Percentiles rank a stretch among this genome's conserved stretches.
Evolutionary conservation across 2,329 filamentous ascomycete species (phyloP).

Genomic region (Colletotrichum sp.): DNA sequence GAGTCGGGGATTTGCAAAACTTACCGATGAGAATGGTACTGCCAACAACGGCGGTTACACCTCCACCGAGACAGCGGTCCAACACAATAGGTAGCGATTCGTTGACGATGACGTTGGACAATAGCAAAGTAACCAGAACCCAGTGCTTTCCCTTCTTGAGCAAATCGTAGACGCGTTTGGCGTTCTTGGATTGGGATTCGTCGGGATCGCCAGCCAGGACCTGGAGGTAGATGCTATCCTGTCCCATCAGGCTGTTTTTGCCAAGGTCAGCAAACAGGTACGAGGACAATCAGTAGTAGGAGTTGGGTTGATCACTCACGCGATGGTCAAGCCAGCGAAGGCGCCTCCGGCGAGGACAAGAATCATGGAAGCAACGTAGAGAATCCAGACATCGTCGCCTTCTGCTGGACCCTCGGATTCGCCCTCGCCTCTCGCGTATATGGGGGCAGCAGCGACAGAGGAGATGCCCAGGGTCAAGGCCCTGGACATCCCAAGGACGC

Average conservation of each 20-base stretch:
- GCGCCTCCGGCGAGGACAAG: constrained; percentile 89
- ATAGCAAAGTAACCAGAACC: constrained; percentile 91
- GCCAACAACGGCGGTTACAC: constrained; percentile 91
- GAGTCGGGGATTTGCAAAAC: constrained; percentile 27
- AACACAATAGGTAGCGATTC: constrained; percentile 95
- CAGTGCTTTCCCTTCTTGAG: constrained; percentile 93
- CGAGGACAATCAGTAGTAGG: background rate
- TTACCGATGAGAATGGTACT: constrained; percentile 93
- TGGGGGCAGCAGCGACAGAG: constrained; percentile 53
- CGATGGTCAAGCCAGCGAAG: constrained; percentile 93
- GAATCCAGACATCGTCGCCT: constrained; percentile 77
- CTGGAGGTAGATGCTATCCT: constrained; percentile 96
- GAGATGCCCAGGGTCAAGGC: constrained; percentile 55
- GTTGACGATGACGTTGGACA: constrained; percentile 98
- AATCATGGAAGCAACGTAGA: constrained; percentile 77
- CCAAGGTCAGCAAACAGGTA: constrained; percentile 15
- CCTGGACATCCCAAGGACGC: constrained; percentile 57
- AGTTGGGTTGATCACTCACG: constrained; percentile 56
- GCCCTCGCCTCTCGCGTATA: constrained; percentile 39
- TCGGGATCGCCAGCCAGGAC: constrained; percentile 87
- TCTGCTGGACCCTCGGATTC: constrained; percentile 56
- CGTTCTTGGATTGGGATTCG: constrained; percentile 86
- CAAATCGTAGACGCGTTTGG: constrained; percentile 78
- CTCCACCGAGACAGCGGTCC: constrained; percentile 90
- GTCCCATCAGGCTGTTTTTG: constrained; percentile 59